phyloP scores from a whole-genome alignment of 1,284 basidiomycete species.

The Leccinum solheimii region DNA sequence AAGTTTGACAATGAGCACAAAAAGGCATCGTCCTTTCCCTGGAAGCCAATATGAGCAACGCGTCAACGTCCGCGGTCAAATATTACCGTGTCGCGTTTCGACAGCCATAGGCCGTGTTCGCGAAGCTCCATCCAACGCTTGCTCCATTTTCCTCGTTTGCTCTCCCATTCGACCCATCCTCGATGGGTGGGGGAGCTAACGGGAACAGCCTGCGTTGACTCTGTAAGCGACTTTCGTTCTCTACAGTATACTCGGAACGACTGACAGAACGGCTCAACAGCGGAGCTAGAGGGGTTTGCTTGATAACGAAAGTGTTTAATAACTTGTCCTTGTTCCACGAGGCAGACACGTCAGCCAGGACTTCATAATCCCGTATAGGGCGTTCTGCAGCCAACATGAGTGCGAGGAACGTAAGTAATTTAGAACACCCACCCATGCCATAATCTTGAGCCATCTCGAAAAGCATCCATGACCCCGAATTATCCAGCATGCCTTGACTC shows the following conservation, averaged over 20 bases:
- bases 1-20: slow-evolving; percentile 84
- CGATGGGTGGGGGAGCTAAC: slow-evolving; percentile 66
- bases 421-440: slow-evolving; percentile 69
- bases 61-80: not conserved
- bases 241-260: slow-evolving; percentile 15
- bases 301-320: slow-evolving; percentile 76
- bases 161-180: slow-evolving; percentile 82
- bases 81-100: slow-evolving; percentile 82
- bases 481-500: slow-evolving; percentile 58
- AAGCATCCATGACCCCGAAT: slow-evolving; percentile 69
- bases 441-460: slow-evolving; percentile 81
- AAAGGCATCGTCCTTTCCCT: slow-evolving; percentile 82
- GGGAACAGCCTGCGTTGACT: slow-evolving; percentile 58
- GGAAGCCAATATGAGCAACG: slow-evolving; percentile 17
- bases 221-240: slow-evolving; percentile 13
- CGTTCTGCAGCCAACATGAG: slow-evolving; percentile 58
- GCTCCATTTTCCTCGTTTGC: slow-evolving; percentile 88
- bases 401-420: not conserved
- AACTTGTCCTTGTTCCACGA: slow-evolving; percentile 83
- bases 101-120: slow-evolving; percentile 81
- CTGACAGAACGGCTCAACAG: slow-evolving; percentile 61
- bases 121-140: slow-evolving; percentile 85
- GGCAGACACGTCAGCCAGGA: slow-evolving; percentile 67
- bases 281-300: slow-evolving; percentile 62
- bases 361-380: slow-evolving; percentile 81